These are phyloP conservation scores for Clitoria ternatea DNA, from an alignment of 306 rosid genomes.

Conservation along the genomic window DNA sequence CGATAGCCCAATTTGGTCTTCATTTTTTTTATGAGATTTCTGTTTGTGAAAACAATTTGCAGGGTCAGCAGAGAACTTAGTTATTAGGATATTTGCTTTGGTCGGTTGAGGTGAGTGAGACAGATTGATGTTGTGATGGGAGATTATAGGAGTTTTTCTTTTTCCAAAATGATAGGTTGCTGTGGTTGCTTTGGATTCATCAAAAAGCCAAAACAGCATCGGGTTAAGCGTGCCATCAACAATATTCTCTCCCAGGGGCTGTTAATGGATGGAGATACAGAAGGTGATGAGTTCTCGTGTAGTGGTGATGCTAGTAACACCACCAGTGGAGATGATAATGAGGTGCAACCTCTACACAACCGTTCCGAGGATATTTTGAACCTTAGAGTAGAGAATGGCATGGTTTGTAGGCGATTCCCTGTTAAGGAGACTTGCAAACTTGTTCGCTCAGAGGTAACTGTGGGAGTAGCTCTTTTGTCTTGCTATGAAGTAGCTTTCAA, in stretches of 20 bases:
- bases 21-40: slow-evolving; percentile 17
- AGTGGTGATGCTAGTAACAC: slow-evolving; percentile 55
- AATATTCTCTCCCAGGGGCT: slow-evolving; percentile 51
- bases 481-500: not conserved
- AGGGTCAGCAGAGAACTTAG: slow-evolving; percentile 36
- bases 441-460: slow-evolving; percentile 75
- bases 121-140: slow-evolving; percentile 21
- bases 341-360: slow-evolving; percentile 41
- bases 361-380: slow-evolving; percentile 78
- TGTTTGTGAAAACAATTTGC: slow-evolving; percentile 11
- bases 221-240: slow-evolving; percentile 33
- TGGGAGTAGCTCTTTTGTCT: slow-evolving; percentile 3
- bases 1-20: not conserved
- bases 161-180: slow-evolving; percentile 73
- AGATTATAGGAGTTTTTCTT: slow-evolving; percentile 42
- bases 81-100: slow-evolving; percentile 35
- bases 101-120: slow-evolving; percentile 30
- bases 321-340: slow-evolving; percentile 60
- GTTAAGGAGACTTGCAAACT: slow-evolving; percentile 76
- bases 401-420: slow-evolving; percentile 83
- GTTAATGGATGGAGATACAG: slow-evolving; percentile 58
- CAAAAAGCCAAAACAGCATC: slow-evolving; percentile 34
- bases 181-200: slow-evolving; percentile 84
- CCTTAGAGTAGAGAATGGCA: slow-evolving; percentile 58
- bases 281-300: slow-evolving; percentile 60